Evolutionary conservation across 805 yeast species (phyloP).

Genomic region (Zygosaccharomyces kombuchaensis): DNA sequence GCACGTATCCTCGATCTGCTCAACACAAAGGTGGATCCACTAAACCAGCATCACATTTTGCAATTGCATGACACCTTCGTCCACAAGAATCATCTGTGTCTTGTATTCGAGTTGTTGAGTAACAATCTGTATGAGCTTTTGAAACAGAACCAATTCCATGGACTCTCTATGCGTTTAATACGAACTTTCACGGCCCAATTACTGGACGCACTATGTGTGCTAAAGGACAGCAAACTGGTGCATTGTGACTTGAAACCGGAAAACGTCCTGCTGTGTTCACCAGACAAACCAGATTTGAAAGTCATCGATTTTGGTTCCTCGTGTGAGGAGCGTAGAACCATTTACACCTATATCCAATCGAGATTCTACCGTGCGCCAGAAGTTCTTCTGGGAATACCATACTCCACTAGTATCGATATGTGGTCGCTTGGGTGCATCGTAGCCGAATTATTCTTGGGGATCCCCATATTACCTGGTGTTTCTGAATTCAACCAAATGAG

Average conservation of each 20-base stretch:
- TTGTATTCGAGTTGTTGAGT: constrained; percentile 85
- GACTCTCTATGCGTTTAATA: constrained; percentile 74
- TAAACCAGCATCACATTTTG: constrained; percentile 69
- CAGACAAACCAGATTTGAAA: constrained; percentile 73
- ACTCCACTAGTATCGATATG: constrained; percentile 89
- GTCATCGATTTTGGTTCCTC: constrained; percentile 96
- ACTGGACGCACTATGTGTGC: constrained; percentile 70
- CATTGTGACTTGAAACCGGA: constrained; percentile 98
- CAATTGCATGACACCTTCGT: constrained; percentile 81
- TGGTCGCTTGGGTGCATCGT: constrained; percentile 96
- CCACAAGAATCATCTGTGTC: constrained; percentile 87
- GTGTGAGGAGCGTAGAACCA: constrained; percentile 83
- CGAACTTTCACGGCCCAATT: constrained; percentile 75
- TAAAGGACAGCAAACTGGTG: constrained; percentile 78
- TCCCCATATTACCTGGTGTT: constrained; percentile 92
- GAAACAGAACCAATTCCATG: constrained; percentile 90
- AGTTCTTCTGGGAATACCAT: constrained; percentile 85
- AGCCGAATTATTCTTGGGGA: constrained; percentile 84
- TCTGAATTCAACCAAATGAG: constrained; percentile 88
- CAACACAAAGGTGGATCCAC: constrained; percentile 65
- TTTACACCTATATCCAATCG: constrained; percentile 88
- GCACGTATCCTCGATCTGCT: constrained; percentile 80
- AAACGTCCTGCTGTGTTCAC: constrained; percentile 73
- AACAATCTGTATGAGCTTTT: constrained; percentile 86
- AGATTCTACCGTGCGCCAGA: constrained; percentile 94